These are phyloP conservation scores for Pseudocercospora ulei DNA, from an alignment of 2,329 filamentous ascomycete genomes.

Conservation along the genomic window DNA sequence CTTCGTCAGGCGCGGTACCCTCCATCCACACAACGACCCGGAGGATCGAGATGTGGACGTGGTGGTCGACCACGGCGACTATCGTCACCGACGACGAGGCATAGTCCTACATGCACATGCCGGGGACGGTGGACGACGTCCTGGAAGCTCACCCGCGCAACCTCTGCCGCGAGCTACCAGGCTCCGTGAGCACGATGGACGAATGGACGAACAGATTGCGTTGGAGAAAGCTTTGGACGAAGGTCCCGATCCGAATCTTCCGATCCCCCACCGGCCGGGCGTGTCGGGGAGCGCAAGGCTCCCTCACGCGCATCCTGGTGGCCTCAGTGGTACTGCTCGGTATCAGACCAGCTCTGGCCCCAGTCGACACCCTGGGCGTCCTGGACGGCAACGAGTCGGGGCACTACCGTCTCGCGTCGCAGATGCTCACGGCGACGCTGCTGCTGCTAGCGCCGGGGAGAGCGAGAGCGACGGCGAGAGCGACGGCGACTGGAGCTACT, in stretches of 20 bases:
- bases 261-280: not conserved
- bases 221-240: not conserved
- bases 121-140: not conserved
- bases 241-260: not conserved
- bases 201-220: not conserved
- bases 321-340: not conserved
- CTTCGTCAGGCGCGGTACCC: not conserved
- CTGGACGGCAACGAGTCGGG: not conserved
- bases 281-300: not conserved
- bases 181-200: not conserved
- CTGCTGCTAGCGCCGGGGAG: not conserved
- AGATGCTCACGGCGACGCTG: not conserved
- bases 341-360: not conserved
- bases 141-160: not conserved
- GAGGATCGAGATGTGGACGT: not conserved
- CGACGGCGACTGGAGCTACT: not conserved
- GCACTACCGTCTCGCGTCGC: not conserved
- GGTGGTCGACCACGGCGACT: not conserved
- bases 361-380: not conserved
- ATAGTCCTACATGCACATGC: not conserved
- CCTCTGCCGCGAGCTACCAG: not conserved
- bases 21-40: not conserved
- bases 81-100: not conserved
- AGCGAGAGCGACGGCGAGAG: not conserved
- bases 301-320: not conserved